Base-by-base conservation (phyloP, 441 rosid genomes). In the Pelargonium cotyledonis region DNA sequence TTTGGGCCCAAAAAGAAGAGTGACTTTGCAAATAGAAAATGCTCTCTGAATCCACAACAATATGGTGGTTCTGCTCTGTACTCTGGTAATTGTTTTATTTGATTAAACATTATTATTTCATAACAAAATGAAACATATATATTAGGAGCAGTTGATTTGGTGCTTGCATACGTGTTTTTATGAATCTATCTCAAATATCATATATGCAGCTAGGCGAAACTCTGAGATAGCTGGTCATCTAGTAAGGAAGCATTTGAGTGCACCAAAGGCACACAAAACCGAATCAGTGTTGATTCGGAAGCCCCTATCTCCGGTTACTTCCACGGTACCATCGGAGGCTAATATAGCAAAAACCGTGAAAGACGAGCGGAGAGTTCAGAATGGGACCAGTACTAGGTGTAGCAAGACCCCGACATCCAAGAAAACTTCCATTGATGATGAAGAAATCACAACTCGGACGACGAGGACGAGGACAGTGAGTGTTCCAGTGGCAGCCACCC, bases 221-320 rank as follows among this genome's bases (percentile, higher is more conserved):
- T 85, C 86, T 18, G 88, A 85, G 78, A 80, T 82, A 71, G 73
- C 71, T 71, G 80, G 83, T 67, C 88, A 65, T 74, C 8, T 68
- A 11, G 70, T 65, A 53, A 70, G 80, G 79, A 81, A 80, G 76
- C 77, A 72, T 8, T 7, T 73, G 53, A 80, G 84, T 65, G 73
- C 83, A 41, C 79, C 65, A 7, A 84, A 78, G 74, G 64, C 75
- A 5, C 63, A 58, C 9, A 68, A 64, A 76, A 70, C 15, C 21
- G 86, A 81, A 75, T 81, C 85, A 14, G 90, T 85, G 77, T 66
- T 85, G 78, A 76, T 85, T 58, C 84, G 97, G 75, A 86, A 86
- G 79, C 99, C 99, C 1, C 92, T 95, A 88, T 88, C 96, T 0
- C 95, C 96, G 4, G 82, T 95, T 49, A 49, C 55, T 68, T 76